Conservation (phyloP, 441 rosid genomes). For the Melastoma candidum region DNA sequence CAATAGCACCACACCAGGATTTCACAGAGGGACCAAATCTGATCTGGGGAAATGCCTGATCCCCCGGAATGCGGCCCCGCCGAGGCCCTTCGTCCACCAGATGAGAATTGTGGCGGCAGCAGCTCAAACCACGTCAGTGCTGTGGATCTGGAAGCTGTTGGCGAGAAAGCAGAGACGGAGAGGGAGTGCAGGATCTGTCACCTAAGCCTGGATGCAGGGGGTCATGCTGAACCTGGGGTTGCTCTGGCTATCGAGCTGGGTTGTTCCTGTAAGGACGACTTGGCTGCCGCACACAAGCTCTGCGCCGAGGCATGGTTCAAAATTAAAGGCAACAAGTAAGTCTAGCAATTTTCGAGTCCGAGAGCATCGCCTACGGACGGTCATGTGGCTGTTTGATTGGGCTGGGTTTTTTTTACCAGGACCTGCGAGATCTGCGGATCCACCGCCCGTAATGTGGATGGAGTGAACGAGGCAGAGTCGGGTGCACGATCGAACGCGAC, state of each 20-base stretch:
- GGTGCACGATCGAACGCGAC: slow-evolving; percentile 24
- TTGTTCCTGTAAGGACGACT: slow-evolving; percentile 41
- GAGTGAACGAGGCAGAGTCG: slow-evolving; percentile 21
- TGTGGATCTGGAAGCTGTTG: too few relatives aligned
- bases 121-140: too few relatives aligned
- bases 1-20: too few relatives aligned
- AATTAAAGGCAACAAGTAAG: slow-evolving; percentile 39
- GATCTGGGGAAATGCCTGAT: too few relatives aligned
- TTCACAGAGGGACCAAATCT: too few relatives aligned
- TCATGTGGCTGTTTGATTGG: too few relatives aligned
- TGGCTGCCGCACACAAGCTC: slow-evolving; percentile 40
- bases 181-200: slow-evolving; percentile 47
- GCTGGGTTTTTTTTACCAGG: slow-evolving; percentile 13
- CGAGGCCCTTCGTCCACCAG: too few relatives aligned
- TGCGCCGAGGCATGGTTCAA: slow-evolving; percentile 49
- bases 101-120: too few relatives aligned
- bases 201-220: slow-evolving; percentile 25
- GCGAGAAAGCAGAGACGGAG: slow-evolving; percentile 22
- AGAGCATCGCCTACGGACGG: too few relatives aligned
- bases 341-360: neutral
- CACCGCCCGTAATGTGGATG: slow-evolving; percentile 26
- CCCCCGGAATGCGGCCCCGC: too few relatives aligned
- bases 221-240: slow-evolving; percentile 24
- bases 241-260: slow-evolving; percentile 35
- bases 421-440: slow-evolving; percentile 49